A percentile compares a stretch with the other conserved stretches of the same genome.
These are phyloP conservation scores for Lepidium didymum DNA, from an alignment of 345 rosid genomes.

Conservation along the genomic window DNA sequence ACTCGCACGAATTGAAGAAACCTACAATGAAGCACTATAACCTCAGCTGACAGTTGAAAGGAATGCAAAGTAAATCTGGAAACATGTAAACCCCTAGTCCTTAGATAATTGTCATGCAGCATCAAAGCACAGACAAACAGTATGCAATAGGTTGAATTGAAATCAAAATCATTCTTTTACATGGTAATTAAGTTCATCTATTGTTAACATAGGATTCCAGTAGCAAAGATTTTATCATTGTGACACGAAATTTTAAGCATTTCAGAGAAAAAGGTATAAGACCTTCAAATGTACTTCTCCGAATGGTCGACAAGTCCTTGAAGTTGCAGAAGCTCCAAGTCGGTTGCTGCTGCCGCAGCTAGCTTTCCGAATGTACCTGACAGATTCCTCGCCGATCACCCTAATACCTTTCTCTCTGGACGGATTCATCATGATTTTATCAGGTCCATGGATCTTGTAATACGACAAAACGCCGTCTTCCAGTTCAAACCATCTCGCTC, in stretches of 20 bases:
- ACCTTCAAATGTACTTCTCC: conserved; percentile 97
- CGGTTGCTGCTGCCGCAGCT: conserved; percentile 40
- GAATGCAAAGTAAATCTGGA: background rate
- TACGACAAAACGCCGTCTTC: conserved; percentile 83
- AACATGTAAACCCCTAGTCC: background rate
- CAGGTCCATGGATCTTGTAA: conserved; percentile 91
- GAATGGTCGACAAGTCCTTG: conserved; percentile 66
- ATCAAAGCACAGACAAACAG: background rate
- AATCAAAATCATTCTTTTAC: background rate
- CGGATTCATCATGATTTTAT: conserved; percentile 68
- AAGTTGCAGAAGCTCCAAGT: conserved; percentile 21
- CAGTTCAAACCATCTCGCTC: conserved; percentile 80
- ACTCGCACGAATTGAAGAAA: conserved; percentile 89
- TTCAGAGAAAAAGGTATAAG: background rate
- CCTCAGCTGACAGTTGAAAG: background rate
- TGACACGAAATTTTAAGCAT: background rate
- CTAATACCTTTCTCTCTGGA: conserved; percentile 51
- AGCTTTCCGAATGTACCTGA: conserved; percentile 72
- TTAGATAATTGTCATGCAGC: background rate
- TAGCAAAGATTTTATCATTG: background rate
- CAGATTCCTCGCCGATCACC: conserved; percentile 83
- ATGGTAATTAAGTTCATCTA: background rate
- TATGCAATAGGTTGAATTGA: background rate
- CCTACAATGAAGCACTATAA: conserved; percentile 39
- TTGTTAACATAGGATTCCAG: background rate